Conservation (phyloP, 169 alveolate species). For the Eimeria necatrix region DNA sequence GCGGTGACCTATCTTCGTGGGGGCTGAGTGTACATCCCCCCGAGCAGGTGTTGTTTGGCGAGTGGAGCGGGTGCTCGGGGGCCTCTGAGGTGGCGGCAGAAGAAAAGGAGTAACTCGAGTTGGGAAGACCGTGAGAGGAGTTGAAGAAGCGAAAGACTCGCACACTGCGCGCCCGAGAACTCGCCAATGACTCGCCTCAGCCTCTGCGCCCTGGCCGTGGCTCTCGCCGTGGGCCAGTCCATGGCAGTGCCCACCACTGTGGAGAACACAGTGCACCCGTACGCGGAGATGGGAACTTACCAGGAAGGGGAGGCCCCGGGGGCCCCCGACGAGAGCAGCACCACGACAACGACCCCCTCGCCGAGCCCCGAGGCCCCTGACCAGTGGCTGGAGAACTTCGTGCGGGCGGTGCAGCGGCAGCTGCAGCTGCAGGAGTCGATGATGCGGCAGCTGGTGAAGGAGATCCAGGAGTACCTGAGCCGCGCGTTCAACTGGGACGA, state of each 20-base stretch:
- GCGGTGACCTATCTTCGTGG: too few species aligned
- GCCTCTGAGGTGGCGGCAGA: too few species aligned
- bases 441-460: slow-evolving; percentile 19
- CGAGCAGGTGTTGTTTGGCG: too few species aligned
- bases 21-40: too few species aligned
- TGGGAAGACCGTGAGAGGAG: too few species aligned
- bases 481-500: slow-evolving; percentile 30
- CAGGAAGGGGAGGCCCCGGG: slow-evolving; percentile 33
- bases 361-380: not conserved
- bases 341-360: not conserved
- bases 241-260: slow-evolving; percentile 55
- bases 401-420: slow-evolving; percentile 24
- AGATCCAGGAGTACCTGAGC: slow-evolving; percentile 39
- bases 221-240: slow-evolving; percentile 53
- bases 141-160: too few species aligned
- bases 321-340: slow-evolving; percentile 17
- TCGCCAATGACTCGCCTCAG: slow-evolving; percentile 38
- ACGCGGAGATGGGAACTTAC: slow-evolving; percentile 36
- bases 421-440: slow-evolving; percentile 44
- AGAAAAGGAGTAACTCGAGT: too few species aligned
- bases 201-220: slow-evolving; percentile 43
- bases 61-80: too few species aligned
- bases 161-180: too few species aligned
- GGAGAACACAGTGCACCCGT: not conserved
- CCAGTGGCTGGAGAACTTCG: not conserved